phyloP scores from a whole-genome alignment of 208 protist species.

The Vickermania spadyakhi region DNA sequence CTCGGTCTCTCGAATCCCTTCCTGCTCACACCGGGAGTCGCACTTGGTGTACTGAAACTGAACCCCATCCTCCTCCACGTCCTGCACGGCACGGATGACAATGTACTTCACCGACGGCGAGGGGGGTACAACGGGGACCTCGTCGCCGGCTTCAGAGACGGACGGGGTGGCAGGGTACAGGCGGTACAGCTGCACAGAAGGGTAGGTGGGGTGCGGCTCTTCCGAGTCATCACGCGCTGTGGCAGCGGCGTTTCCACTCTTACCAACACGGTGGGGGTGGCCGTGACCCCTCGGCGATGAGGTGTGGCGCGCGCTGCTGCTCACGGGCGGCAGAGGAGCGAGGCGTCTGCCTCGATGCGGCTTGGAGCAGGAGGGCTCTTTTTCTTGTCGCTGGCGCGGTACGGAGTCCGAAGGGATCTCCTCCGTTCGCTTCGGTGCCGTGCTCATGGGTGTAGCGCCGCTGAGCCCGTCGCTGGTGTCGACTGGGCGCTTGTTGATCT shows the following conservation, averaged over 20 bases:
- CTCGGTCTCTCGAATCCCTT: no score
- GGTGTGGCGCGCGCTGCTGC: background rate
- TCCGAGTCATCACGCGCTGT: background rate
- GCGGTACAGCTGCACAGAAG: background rate
- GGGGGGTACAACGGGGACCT: background rate
- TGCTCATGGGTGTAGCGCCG: background rate
- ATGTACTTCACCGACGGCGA: background rate
- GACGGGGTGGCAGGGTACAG: background rate
- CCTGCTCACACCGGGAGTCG: no score
- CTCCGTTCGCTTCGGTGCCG: background rate
- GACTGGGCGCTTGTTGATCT: background rate
- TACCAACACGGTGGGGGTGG: no score
- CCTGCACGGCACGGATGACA: background rate
- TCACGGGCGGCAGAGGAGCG: background rate
- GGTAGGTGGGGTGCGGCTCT: background rate
- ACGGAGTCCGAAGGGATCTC: background rate
- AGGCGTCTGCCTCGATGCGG: background rate
- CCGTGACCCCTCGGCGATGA: background rate
- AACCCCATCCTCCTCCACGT: no score
- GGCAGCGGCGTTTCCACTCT: background rate
- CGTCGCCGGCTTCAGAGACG: background rate
- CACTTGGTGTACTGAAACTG: no score
- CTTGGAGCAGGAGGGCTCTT: background rate
- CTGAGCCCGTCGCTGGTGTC: background rate
- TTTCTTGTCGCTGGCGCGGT: background rate